Conservation (phyloP, 164 flowering plant species). For the Liquidambar formosana region DNA sequence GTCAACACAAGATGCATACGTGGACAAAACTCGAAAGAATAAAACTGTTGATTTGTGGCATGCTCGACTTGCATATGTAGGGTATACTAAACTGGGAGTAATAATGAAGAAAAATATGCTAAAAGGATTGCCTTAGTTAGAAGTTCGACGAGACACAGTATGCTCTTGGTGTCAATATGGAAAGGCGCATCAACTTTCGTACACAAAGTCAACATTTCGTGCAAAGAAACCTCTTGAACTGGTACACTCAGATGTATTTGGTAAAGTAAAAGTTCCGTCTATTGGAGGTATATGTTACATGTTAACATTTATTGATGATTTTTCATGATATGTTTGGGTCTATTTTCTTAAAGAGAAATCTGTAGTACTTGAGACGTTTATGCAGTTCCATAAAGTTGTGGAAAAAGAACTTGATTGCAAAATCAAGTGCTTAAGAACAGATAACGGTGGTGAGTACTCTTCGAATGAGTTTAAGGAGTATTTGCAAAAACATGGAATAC, state of each 20-base stretch:
- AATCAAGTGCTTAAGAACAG: conserved; percentile 7
- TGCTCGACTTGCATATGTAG: conserved; percentile 12
- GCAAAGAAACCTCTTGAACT: conserved; percentile 18
- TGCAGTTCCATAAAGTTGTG: background rate
- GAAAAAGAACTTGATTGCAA: conserved; percentile 6
- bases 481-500: conserved; percentile 3
- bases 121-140: conserved; percentile 19
- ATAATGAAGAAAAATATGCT: conserved; percentile 15
- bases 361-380: conserved; percentile 4
- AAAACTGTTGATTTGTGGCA: conserved; percentile 18
- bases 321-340: conserved; percentile 24
- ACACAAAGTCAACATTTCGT: conserved; percentile 18
- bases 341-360: conserved; percentile 24
- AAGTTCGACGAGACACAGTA: conserved; percentile 8
- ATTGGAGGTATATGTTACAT: conserved; percentile 17
- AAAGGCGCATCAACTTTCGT: conserved; percentile 20
- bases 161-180: conserved; percentile 19
- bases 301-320: conserved; percentile 21
- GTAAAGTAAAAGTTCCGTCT: conserved; percentile 8
- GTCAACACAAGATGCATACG: conserved; percentile 11
- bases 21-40: conserved; percentile 13
- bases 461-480: conserved; percentile 5
- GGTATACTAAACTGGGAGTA: conserved; percentile 7
- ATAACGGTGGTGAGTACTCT: conserved; percentile 22
- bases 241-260: conserved; percentile 23